Conservation (phyloP, 1,284 basidiomycete species). For the Austroboletus novae-zelandiae region DNA sequence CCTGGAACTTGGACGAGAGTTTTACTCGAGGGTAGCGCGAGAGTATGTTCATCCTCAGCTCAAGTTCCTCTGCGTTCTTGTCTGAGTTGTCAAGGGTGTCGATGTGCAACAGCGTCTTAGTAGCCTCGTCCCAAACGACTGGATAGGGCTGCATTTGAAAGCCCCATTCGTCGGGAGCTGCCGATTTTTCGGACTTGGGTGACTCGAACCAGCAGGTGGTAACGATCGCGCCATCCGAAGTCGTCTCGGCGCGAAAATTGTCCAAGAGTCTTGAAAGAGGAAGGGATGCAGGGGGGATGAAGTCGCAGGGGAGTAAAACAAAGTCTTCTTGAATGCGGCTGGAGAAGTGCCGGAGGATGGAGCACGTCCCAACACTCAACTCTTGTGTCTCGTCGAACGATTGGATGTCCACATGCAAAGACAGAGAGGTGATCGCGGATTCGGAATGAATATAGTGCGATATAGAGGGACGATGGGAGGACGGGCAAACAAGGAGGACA, state of each 20-base stretch:
- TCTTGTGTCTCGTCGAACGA: slow-evolving; percentile 72
- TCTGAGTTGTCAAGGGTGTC: slow-evolving; percentile 68
- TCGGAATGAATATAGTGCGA: slow-evolving; percentile 81
- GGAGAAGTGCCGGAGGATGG: slow-evolving; percentile 68
- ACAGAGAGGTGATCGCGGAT: slow-evolving; percentile 51
- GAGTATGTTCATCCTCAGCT: slow-evolving; percentile 71
- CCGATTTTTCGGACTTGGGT: slow-evolving; percentile 51
- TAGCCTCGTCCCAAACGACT: slow-evolving; percentile 64
- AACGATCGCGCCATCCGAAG: slow-evolving; percentile 65
- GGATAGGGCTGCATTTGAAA: slow-evolving; percentile 41
- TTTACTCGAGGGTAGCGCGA: slow-evolving; percentile 71
- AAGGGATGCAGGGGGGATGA: slow-evolving; percentile 74
- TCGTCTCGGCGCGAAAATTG: slow-evolving; percentile 72
- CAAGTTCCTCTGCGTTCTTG: slow-evolving; percentile 66
- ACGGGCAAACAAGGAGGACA: slow-evolving; percentile 81
- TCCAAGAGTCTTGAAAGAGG: slow-evolving; percentile 73
- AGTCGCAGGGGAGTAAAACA: slow-evolving; percentile 89
- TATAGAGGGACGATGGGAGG: slow-evolving; percentile 68
- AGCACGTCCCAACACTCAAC: slow-evolving; percentile 62
- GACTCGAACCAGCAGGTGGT: slow-evolving; percentile 78
- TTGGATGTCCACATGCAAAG: slow-evolving; percentile 69
- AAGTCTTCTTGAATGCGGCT: slow-evolving; percentile 77
- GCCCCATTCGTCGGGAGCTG: slow-evolving; percentile 65
- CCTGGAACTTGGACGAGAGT: slow-evolving; percentile 70
- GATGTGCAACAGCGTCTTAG: slow-evolving; percentile 69